Conservation (phyloP, 768 basidiomycete genomes). For the Asterophora parasitica region DNA sequence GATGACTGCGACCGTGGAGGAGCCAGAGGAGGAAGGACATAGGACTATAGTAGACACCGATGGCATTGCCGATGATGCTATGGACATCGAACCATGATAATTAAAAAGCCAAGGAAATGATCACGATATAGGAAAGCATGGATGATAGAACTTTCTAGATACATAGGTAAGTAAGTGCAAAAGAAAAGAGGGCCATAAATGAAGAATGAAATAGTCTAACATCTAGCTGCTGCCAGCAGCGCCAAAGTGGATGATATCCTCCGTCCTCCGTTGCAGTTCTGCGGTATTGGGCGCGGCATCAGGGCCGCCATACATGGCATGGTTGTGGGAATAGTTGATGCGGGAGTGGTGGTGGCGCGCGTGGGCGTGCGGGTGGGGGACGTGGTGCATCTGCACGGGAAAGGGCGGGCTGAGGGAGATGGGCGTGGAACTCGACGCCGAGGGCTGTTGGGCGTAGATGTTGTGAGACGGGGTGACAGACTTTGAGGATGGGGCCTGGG, state of each 20-base stretch:
- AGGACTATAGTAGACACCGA: neutral
- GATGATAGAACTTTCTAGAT: neutral
- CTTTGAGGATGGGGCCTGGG: constrained; percentile 17
- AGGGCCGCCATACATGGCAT: constrained; percentile 32
- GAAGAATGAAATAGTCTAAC: constrained; percentile 12
- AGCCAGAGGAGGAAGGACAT: constrained; percentile 11
- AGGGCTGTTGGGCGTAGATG: constrained; percentile 16
- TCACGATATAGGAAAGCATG: constrained; percentile 15
- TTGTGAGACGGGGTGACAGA: constrained; percentile 13
- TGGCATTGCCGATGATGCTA: constrained; percentile 36
- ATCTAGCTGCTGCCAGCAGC: constrained; percentile 20
- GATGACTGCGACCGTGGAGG: constrained; percentile 3
- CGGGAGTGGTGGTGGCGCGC: constrained; percentile 65
- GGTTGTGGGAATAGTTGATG: constrained; percentile 33
- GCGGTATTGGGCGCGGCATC: constrained; percentile 29
- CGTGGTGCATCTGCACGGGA: constrained; percentile 67
- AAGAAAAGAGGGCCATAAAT: constrained; percentile 16
- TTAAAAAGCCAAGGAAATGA: constrained; percentile 9
- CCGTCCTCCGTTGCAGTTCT: constrained; percentile 38
- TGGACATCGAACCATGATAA: constrained; percentile 45
- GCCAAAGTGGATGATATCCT: constrained; percentile 47
- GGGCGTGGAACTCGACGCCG: constrained; percentile 27
- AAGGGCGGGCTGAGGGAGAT: constrained; percentile 58
- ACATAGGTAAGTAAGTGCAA: neutral
- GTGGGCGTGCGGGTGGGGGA: constrained; percentile 76